Percentiles rank a stretch among this genome's conserved stretches.
Evolutionary conservation across 441 rosid species (phyloP).

Genomic region (Pelargonium australe): DNA sequence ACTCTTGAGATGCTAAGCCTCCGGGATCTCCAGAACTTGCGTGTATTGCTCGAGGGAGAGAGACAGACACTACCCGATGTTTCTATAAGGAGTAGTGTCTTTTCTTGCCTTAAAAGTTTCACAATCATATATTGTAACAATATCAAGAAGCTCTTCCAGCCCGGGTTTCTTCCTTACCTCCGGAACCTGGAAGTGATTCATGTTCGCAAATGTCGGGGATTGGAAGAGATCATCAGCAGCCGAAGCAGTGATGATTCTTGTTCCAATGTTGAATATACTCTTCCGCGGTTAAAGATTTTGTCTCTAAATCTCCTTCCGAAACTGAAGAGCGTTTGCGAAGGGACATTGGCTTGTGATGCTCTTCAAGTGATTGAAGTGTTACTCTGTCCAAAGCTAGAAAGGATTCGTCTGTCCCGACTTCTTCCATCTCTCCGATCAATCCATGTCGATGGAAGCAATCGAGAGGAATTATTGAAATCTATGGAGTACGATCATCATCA

Average conservation of each 20-base stretch:
- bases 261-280: background rate
- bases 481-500: background rate
- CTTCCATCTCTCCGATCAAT: background rate
- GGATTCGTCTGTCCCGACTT: slow-evolving; percentile 18
- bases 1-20: too few species aligned
- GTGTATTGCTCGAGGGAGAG: too few species aligned
- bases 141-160: too few species aligned
- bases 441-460: background rate
- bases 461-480: slow-evolving; percentile 1
- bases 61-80: too few species aligned
- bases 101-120: too few species aligned
- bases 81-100: too few species aligned
- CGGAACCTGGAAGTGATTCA: slow-evolving; percentile 14
- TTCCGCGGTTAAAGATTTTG: slow-evolving; percentile 15
- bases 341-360: slow-evolving; percentile 10
- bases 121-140: too few species aligned
- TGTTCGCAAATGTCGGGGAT: background rate
- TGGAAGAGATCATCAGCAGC: slow-evolving; percentile 22
- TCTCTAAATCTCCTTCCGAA: background rate
- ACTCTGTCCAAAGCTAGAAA: slow-evolving; percentile 16
- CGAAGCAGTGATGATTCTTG: background rate
- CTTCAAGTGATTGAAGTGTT: background rate
- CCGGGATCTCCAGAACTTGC: too few species aligned
- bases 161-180: slow-evolving; percentile 13
- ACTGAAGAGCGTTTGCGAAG: slow-evolving; percentile 16